A percentile compares a stretch with the other conserved stretches of the same genome.
Conservation (phyloP, 208 protist genomes). For the Wallacemonas sp. region DNA sequence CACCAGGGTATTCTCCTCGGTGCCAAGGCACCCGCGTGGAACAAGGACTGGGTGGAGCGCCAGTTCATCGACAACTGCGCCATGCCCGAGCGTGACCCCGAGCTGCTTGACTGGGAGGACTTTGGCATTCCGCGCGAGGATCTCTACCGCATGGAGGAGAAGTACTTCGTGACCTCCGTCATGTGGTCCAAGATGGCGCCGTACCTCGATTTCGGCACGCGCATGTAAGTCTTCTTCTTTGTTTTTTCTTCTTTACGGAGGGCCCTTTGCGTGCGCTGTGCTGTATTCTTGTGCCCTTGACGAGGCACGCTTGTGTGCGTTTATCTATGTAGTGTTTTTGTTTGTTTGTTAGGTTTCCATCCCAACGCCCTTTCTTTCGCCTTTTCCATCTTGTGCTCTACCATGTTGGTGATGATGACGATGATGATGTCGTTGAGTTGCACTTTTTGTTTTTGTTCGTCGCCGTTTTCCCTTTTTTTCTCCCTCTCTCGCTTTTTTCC, state of each 20-base stretch:
- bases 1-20: constrained; percentile 76
- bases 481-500: background rate
- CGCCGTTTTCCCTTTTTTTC: constrained; percentile 2
- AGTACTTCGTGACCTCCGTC: constrained; percentile 87
- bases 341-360: background rate
- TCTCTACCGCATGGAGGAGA: constrained; percentile 90
- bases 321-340: too few species aligned
- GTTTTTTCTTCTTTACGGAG: background rate
- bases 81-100: constrained; percentile 85
- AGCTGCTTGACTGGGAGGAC: constrained; percentile 91
- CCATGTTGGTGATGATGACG: too few species aligned
- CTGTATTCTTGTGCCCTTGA: constrained; percentile 11
- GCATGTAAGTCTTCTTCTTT: constrained; percentile 48
- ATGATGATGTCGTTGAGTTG: too few species aligned
- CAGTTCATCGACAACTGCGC: constrained; percentile 91
- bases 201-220: constrained; percentile 68
- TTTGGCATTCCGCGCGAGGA: constrained; percentile 91
- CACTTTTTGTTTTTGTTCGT: constrained; percentile 20
- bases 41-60: constrained; percentile 86
- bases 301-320: too few species aligned
- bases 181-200: constrained; percentile 81
- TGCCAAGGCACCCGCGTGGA: constrained; percentile 76
- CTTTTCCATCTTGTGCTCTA: too few species aligned
- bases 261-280: background rate
- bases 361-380: background rate